Percentiles rank a stretch among this genome's conserved stretches.
Evolutionary conservation across 306 rosid genomes (phyloP).

Genomic region (Acacia confusa): DNA sequence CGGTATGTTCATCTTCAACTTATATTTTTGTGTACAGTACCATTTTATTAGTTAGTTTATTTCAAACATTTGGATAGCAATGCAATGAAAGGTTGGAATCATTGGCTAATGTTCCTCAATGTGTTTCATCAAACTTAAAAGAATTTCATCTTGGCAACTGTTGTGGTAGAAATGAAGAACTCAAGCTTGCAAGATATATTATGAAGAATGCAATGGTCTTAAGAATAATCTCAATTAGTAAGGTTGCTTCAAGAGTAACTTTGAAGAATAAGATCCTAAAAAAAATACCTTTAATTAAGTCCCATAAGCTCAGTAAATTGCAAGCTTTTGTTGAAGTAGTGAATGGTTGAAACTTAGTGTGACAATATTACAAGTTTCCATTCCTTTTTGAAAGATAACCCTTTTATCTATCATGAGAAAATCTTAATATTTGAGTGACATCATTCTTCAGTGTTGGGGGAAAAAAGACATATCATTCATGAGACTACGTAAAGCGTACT

Average conservation of each 20-base stretch:
- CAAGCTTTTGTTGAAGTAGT: not conserved
- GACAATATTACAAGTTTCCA: not conserved
- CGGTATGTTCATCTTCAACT: not conserved
- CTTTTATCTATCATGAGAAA: not conserved
- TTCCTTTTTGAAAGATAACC: not conserved
- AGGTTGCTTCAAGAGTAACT: not conserved
- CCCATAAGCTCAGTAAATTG: not conserved
- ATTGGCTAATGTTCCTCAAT: too few relatives aligned
- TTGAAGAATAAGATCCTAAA: not conserved
- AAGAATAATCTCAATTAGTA: not conserved
- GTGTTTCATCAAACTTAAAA: not conserved
- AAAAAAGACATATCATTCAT: too few relatives aligned
- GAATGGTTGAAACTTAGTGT: not conserved
- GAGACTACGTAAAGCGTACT: too few relatives aligned
- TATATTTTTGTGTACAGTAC: not conserved
- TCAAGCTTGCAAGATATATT: not conserved
- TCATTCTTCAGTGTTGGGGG: too few relatives aligned
- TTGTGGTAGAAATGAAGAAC: not conserved
- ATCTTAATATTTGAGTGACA: too few relatives aligned
- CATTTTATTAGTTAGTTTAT: not conserved
- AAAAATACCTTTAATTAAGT: not conserved
- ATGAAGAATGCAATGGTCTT: conserved; percentile 21
- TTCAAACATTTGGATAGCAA: too few relatives aligned
- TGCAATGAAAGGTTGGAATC: too few relatives aligned
- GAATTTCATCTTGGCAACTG: not conserved